phyloP scores from a whole-genome alignment of 140 eudicot genomes.

The Stevia rebaudiana region DNA sequence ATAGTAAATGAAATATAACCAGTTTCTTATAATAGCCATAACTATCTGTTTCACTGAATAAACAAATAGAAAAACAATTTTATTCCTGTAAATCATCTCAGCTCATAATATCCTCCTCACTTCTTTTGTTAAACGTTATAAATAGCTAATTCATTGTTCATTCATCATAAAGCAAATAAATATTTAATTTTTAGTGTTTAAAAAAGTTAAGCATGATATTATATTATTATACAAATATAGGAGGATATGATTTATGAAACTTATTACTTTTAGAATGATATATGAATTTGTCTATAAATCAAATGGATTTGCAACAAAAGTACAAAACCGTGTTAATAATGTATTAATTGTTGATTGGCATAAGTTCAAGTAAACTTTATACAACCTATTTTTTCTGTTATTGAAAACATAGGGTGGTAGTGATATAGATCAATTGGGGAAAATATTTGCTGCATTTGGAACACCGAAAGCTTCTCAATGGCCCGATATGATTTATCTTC shows the following conservation, averaged over 20 bases:
- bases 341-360: background rate
- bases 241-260: background rate
- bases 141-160: background rate
- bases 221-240: background rate
- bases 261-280: background rate
- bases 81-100: background rate
- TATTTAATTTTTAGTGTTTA: background rate
- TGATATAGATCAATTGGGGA: slow-evolving; percentile 95
- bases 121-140: background rate
- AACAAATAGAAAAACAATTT: background rate
- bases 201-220: background rate
- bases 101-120: background rate
- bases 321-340: background rate
- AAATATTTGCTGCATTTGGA: slow-evolving; percentile 94
- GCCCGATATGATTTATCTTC: slow-evolving; percentile 86
- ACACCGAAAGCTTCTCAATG: slow-evolving; percentile 91
- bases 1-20: background rate
- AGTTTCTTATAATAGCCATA: background rate
- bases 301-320: background rate
- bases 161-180: too few species aligned
- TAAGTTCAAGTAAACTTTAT: background rate
- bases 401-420: slow-evolving; percentile 59
- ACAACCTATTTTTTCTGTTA: background rate
- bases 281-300: background rate
- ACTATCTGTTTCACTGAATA: background rate